These are phyloP conservation scores for Phaeodactylum tricornutum DNA, from an alignment of 108 stramenopile species.

Conservation along the genomic window DNA sequence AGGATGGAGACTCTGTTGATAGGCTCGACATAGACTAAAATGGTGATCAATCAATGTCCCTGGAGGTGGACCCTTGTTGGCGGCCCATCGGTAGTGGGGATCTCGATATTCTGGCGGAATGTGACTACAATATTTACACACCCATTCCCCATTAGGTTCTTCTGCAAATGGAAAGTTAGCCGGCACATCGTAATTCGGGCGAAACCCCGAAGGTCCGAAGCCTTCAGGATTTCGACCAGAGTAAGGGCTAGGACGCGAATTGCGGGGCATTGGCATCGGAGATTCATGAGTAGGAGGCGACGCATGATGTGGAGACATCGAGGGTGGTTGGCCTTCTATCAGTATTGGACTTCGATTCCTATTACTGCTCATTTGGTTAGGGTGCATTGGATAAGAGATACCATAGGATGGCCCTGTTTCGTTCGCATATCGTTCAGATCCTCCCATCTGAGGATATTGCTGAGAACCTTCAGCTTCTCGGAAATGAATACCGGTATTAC, in stretches of 20 bases:
- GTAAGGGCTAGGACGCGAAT: background rate
- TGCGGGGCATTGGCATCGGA: background rate
- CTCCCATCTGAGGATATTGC: background rate
- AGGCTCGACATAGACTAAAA: constrained; percentile 37
- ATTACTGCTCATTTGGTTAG: too few relatives aligned
- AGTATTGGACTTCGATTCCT: too few relatives aligned
- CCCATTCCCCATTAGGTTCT: constrained; percentile 29
- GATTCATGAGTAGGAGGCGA: background rate
- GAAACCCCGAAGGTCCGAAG: background rate
- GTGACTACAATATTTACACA: constrained; percentile 39
- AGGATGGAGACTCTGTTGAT: constrained; percentile 17
- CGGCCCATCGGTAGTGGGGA: constrained; percentile 29
- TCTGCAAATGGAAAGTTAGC: constrained; percentile 36
- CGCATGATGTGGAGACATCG: background rate
- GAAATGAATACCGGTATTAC: background rate
- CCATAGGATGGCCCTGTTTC: too few relatives aligned
- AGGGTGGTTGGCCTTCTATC: background rate
- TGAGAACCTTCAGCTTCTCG: background rate
- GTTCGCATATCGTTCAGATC: too few relatives aligned
- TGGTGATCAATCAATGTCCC: constrained; percentile 41
- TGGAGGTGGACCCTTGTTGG: constrained; percentile 28
- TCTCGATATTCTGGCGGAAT: constrained; percentile 33
- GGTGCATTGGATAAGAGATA: too few relatives aligned
- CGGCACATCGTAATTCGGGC: constrained; percentile 7
- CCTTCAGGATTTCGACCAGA: background rate